A percentile compares a stretch with the other conserved stretches of the same genome.
phyloP scores from a whole-genome alignment of 1,284 basidiomycete genomes.

The Gymnopus androsaceus region DNA sequence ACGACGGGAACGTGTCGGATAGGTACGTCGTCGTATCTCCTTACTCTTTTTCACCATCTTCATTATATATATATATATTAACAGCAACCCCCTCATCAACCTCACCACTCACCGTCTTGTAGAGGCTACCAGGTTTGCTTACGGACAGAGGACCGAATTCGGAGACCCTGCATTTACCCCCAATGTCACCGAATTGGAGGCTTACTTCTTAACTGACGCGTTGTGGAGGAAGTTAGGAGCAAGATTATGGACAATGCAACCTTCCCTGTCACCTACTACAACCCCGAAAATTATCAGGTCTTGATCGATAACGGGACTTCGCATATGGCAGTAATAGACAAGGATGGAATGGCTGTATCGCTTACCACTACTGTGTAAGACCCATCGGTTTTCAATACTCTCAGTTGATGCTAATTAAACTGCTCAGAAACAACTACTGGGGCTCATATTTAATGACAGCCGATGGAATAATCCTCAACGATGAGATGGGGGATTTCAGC shows the following conservation, averaged over 20 bases:
- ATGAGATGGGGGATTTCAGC: constrained; percentile 16
- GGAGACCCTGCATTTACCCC: constrained; percentile 32
- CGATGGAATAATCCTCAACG: constrained; percentile 5
- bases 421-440: constrained; percentile 29
- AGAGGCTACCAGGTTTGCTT: constrained; percentile 44
- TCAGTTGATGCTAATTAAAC: not conserved
- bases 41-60: not conserved
- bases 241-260: constrained; percentile 26
- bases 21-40: not conserved
- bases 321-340: constrained; percentile 29
- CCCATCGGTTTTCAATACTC: not conserved
- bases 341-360: constrained; percentile 26
- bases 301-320: constrained; percentile 29
- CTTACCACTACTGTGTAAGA: constrained; percentile 27
- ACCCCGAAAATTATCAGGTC: constrained; percentile 23
- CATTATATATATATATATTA: not conserved
- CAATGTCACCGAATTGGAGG: constrained; percentile 28
- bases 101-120: constrained; percentile 39
- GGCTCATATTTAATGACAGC: constrained; percentile 39
- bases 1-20: constrained; percentile 15
- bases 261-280: constrained; percentile 24
- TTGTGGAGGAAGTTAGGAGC: constrained; percentile 20
- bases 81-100: constrained; percentile 24
- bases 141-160: constrained; percentile 24
- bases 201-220: constrained; percentile 21